These are phyloP conservation scores for Paratinospora sagittata DNA, from an alignment of 164 flowering plant genomes.

Conservation along the genomic window DNA sequence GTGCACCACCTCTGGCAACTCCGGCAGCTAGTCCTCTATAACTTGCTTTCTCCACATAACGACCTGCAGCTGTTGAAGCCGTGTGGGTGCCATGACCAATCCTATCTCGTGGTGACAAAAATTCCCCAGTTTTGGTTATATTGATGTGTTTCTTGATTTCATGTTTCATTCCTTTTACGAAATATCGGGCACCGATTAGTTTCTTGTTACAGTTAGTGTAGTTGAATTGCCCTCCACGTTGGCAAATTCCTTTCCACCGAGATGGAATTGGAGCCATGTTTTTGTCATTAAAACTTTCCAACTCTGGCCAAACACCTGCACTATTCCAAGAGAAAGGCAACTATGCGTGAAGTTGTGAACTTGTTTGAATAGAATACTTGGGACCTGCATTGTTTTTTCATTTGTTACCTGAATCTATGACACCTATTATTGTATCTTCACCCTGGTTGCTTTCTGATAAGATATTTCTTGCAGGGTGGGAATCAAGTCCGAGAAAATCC, in stretches of 20 bases:
- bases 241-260: slow-evolving; percentile 42
- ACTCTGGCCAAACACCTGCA: slow-evolving; percentile 50
- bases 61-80: slow-evolving; percentile 20
- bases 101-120: slow-evolving; percentile 19
- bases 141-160: background rate
- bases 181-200: slow-evolving; percentile 27
- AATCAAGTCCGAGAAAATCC: slow-evolving; percentile 43
- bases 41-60: slow-evolving; percentile 15
- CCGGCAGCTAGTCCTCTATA: slow-evolving; percentile 18
- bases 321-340: background rate
- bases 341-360: slow-evolving; percentile 5
- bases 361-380: background rate
- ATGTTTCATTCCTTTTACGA: slow-evolving; percentile 5
- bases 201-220: slow-evolving; percentile 21
- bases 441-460: slow-evolving; percentile 31
- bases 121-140: slow-evolving; percentile 8
- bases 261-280: slow-evolving; percentile 39
- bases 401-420: slow-evolving; percentile 41
- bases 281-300: slow-evolving; percentile 29
- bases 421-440: slow-evolving; percentile 36
- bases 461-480: slow-evolving; percentile 18
- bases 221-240: slow-evolving; percentile 30
- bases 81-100: slow-evolving; percentile 24
- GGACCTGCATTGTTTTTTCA: background rate
- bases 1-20: slow-evolving; percentile 23